These are phyloP conservation scores for Rhodotorula sp. DNA, from an alignment of 1,284 basidiomycete species.

Conservation along the genomic window DNA sequence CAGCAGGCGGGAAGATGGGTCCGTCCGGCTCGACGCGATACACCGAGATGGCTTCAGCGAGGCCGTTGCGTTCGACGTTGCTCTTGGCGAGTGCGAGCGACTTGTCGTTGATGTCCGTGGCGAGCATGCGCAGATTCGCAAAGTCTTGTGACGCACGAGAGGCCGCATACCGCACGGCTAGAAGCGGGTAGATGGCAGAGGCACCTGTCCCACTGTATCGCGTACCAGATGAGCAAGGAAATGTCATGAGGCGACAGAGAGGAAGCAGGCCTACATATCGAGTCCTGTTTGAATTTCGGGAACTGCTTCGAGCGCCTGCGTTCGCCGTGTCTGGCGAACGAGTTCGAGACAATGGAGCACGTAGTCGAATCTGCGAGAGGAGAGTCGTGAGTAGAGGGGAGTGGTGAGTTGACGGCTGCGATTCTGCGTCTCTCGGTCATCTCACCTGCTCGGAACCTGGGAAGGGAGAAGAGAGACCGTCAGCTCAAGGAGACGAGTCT, in stretches of 20 bases:
- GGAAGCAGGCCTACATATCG: slow-evolving; percentile 52
- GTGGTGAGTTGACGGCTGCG: background rate
- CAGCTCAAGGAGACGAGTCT: no score
- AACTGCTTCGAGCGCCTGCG: background rate
- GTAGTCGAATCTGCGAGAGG: slow-evolving; percentile 66
- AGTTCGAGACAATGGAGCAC: slow-evolving; percentile 69
- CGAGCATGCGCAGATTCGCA: slow-evolving; percentile 45
- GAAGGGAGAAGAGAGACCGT: background rate
- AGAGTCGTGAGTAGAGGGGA: background rate
- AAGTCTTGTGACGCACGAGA: slow-evolving; percentile 23
- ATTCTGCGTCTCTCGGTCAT: no score
- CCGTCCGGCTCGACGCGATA: slow-evolving; percentile 47
- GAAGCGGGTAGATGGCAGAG: slow-evolving; percentile 81
- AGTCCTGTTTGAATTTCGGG: slow-evolving; percentile 45
- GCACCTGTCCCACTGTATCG: slow-evolving; percentile 78
- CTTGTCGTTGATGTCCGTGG: slow-evolving; percentile 61
- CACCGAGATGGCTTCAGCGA: slow-evolving; percentile 58
- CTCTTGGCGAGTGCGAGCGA: slow-evolving; percentile 59
- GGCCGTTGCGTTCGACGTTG: slow-evolving; percentile 60
- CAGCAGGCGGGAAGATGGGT: slow-evolving; percentile 55
- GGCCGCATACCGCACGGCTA: slow-evolving; percentile 59
- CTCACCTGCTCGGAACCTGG: slow-evolving; percentile 41
- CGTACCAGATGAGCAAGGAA: slow-evolving; percentile 49
- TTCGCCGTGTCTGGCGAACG: background rate
- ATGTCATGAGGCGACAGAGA: background rate